Percentiles rank a stretch among this genome's conserved stretches.
These are phyloP conservation scores for Alternaria ventricosa DNA, from an alignment of 2,329 filamentous ascomycete genomes.

Conservation along the genomic window DNA sequence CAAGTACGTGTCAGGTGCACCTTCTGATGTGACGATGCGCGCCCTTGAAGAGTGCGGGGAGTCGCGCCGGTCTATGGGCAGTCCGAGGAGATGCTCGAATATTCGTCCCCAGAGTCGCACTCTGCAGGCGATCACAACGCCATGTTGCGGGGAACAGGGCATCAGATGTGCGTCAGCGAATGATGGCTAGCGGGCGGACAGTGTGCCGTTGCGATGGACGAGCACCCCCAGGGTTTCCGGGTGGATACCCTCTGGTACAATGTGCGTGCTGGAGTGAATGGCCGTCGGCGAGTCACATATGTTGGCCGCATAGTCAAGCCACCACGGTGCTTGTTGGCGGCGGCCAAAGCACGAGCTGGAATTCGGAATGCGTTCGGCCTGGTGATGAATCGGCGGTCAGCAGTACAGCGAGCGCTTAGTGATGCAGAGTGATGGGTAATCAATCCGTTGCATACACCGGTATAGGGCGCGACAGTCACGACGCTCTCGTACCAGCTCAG, in stretches of 20 bases:
- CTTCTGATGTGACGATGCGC: not conserved
- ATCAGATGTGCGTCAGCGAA: slow-evolving; percentile 22
- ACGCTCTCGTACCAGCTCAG: not conserved
- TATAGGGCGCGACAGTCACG: not conserved
- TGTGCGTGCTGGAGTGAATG: slow-evolving; percentile 17
- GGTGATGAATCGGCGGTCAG: slow-evolving; percentile 7
- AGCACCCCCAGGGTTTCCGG: slow-evolving; percentile 28
- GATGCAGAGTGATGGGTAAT: not conserved
- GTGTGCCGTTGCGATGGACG: slow-evolving; percentile 19
- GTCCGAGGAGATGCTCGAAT: slow-evolving; percentile 43
- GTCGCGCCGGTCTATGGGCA: slow-evolving; percentile 6
- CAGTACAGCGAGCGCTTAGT: slow-evolving; percentile 1
- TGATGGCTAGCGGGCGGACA: slow-evolving; percentile 17
- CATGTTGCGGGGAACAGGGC: slow-evolving; percentile 37
- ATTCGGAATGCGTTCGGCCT: not conserved
- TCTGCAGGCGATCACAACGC: slow-evolving; percentile 24
- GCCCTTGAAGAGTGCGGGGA: slow-evolving; percentile 15
- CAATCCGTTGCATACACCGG: slow-evolving; percentile 2
- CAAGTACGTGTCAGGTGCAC: slow-evolving; percentile 5
- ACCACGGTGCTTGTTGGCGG: slow-evolving; percentile 10
- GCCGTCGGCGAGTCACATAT: slow-evolving; percentile 26
- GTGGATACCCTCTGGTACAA: slow-evolving; percentile 25
- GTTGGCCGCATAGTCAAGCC: slow-evolving; percentile 14
- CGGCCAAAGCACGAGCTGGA: not conserved
- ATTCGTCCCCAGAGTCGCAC: slow-evolving; percentile 20